phyloP scores from a whole-genome alignment of 495 filamentous ascomycete genomes.

The Hypoxylon lienhwacheense region DNA sequence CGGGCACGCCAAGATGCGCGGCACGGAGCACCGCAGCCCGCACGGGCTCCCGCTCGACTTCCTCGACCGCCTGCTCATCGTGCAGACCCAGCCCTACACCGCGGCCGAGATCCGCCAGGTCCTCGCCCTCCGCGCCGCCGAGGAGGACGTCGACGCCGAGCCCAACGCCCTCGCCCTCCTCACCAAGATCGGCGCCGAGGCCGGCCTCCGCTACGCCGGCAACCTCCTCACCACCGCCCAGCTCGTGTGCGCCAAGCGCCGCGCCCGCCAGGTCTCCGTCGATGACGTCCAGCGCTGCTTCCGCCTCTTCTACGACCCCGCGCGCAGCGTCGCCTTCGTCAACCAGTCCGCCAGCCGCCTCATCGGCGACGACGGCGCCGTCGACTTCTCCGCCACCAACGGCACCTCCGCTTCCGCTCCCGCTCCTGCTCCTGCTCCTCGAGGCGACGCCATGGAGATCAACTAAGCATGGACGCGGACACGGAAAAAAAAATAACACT shows the following conservation, averaged over 20 bases:
- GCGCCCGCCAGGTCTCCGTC: slow-evolving; percentile 74
- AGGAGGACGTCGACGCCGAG: slow-evolving; percentile 91
- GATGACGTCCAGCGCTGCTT: slow-evolving; percentile 93
- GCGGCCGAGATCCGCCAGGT: slow-evolving; percentile 88
- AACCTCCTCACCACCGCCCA: slow-evolving; percentile 94
- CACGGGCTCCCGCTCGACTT: slow-evolving; percentile 96
- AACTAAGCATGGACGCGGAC: slow-evolving; percentile 32
- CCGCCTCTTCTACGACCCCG: slow-evolving; percentile 87
- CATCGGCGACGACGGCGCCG: slow-evolving; percentile 81
- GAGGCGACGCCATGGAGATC: slow-evolving; percentile 81
- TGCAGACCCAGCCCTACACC: slow-evolving; percentile 89
- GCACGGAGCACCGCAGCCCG: slow-evolving; percentile 87
- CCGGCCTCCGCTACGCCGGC: slow-evolving; percentile 88
- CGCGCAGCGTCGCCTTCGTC: slow-evolving; percentile 86
- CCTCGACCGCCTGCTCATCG: slow-evolving; percentile 92
- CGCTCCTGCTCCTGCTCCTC: neutral
- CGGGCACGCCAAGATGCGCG: slow-evolving; percentile 86
- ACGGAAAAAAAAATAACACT: too few relatives aligned
- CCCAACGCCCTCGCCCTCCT: slow-evolving; percentile 87
- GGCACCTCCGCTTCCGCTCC: slow-evolving; percentile 40
- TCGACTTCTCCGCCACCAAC: slow-evolving; percentile 67
- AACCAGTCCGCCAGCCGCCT: slow-evolving; percentile 87
- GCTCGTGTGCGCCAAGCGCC: slow-evolving; percentile 76
- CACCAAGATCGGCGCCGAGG: slow-evolving; percentile 93
- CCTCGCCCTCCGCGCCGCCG: slow-evolving; percentile 83